These are phyloP conservation scores for Tuber brumale DNA, from an alignment of 495 filamentous ascomycete genomes.

Conservation along the genomic window DNA sequence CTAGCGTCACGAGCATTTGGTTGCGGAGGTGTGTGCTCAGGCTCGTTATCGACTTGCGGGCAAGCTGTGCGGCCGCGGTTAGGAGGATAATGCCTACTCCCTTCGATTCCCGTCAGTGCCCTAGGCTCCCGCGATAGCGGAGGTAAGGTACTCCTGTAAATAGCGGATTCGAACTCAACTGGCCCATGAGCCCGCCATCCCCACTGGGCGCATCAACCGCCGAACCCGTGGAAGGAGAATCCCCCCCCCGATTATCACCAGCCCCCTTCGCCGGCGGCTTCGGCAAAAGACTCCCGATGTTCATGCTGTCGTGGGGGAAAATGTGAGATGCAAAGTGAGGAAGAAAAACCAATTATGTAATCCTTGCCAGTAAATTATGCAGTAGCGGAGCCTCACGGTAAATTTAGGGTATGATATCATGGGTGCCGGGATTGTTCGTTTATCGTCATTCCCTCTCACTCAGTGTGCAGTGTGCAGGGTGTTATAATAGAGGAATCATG, in stretches of 20 bases:
- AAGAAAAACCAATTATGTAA: background rate
- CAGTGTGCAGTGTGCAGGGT: background rate
- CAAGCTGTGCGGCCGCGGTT: constrained; percentile 67
- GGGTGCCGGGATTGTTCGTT: background rate
- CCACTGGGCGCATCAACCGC: background rate
- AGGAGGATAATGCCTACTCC: constrained; percentile 80
- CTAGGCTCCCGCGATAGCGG: background rate
- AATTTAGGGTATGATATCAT: background rate
- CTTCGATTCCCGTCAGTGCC: constrained; percentile 11
- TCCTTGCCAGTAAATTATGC: background rate
- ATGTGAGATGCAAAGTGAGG: background rate
- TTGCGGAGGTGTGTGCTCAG: constrained; percentile 65
- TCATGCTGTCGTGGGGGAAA: background rate
- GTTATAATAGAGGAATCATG: no score
- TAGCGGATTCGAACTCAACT: constrained; percentile 35
- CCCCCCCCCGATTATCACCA: background rate
- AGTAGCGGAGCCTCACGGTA: background rate
- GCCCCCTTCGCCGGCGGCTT: background rate
- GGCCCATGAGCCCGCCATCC: constrained; percentile 18
- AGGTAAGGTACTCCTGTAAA: constrained; percentile 34
- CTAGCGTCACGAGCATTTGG: constrained; percentile 86
- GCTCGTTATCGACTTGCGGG: constrained; percentile 63
- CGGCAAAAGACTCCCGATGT: background rate
- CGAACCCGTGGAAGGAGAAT: background rate
- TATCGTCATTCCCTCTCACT: background rate